A percentile compares a stretch with the other conserved stretches of the same genome.
Conservation (phyloP, 2,329 filamentous ascomycete genomes). For the Colletotrichum tropicicola region DNA sequence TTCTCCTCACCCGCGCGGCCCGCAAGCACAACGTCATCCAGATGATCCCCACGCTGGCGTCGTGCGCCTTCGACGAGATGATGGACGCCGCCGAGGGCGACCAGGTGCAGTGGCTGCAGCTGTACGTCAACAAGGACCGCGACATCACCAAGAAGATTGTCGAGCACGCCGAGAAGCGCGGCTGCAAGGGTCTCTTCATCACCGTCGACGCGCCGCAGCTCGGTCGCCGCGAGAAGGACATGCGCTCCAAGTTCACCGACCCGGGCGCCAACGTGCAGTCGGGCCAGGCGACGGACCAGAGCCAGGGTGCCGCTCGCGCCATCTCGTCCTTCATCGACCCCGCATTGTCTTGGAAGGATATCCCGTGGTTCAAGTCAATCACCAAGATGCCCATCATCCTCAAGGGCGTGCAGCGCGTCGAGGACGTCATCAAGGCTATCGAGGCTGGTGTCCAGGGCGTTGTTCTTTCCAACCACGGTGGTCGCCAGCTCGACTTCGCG, state of each 20-base stretch:
- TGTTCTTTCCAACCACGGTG: constrained; percentile 95
- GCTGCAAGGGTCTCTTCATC: constrained; percentile 96
- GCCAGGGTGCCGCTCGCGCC: constrained; percentile 91
- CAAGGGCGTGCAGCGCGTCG: constrained; percentile 95
- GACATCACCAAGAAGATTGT: constrained; percentile 90
- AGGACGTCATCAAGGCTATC: constrained; percentile 90
- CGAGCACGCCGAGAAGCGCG: constrained; percentile 87
- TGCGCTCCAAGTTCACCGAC: constrained; percentile 92
- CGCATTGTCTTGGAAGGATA: constrained; percentile 90
- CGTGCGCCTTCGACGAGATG: constrained; percentile 97
- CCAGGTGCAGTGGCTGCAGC: constrained; percentile 95
- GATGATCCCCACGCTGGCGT: constrained; percentile 98
- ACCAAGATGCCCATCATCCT: constrained; percentile 95
- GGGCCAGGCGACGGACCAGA: constrained; percentile 80
- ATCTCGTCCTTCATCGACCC: constrained; percentile 99
- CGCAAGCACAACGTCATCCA: constrained; percentile 90
- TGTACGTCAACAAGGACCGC: constrained; percentile 97
- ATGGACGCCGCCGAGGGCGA: constrained; percentile 81
- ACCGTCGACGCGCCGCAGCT: constrained; percentile 98
- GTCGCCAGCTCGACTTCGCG: constrained; percentile 91
- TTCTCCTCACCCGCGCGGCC: constrained; percentile 86
- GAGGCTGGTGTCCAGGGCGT: constrained; percentile 87
- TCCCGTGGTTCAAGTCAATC: constrained; percentile 90
- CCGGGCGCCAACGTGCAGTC: constrained; percentile 84
- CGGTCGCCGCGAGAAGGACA: constrained; percentile 95